These are phyloP conservation scores for Hortiboletus flavorubellus DNA, from an alignment of 768 basidiomycete species.

Conservation along the genomic window DNA sequence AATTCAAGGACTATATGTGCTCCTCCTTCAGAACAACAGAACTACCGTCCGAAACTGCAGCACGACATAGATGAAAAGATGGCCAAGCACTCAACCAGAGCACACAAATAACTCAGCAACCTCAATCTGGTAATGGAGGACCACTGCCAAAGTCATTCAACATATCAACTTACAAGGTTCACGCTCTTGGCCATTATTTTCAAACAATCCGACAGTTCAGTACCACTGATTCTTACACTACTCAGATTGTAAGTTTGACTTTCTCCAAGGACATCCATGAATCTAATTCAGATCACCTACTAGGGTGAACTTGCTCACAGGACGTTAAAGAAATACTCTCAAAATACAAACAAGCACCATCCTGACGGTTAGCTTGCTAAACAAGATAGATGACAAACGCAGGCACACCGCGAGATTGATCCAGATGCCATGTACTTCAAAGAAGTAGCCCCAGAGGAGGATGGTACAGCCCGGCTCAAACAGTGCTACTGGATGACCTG, in stretches of 20 bases:
- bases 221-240: neutral
- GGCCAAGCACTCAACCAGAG: neutral
- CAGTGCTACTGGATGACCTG: no score
- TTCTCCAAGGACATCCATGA: neutral
- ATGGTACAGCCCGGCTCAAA: no score
- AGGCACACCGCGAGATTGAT: neutral
- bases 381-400: neutral
- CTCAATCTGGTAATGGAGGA: no score
- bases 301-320: neutral
- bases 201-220: neutral
- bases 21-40: neutral
- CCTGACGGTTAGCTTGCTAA: neutral
- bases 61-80: neutral
- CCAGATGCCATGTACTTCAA: neutral
- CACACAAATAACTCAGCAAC: no score
- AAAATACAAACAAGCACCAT: neutral
- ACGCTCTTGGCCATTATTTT: neutral
- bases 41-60: neutral
- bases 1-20: neutral
- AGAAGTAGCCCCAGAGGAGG: no score
- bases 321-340: neutral
- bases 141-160: neutral
- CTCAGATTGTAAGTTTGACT: neutral
- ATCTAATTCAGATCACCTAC: neutral
- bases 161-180: neutral